These are phyloP conservation scores for maize (Zea mays) DNA, from an alignment of 176 grass and related monocot species.

Conservation along the genomic window Zm-B73-REFERENCE-NAM-5.0 NC_050104.1:120961501-120962000, in stretches of 20 bases:
- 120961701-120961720: too few species aligned
- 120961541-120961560: background rate
- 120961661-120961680: too few species aligned
- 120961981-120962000: background rate
- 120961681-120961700: too few species aligned
- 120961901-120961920: background rate
- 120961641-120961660: too few species aligned
- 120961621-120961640: too few species aligned
- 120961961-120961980: background rate
- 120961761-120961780: background rate
- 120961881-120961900: background rate
- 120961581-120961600: too few species aligned
- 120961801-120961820: too few species aligned
- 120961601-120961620: too few species aligned
- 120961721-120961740: background rate
- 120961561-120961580: slow-evolving; percentile 1
- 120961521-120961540: background rate
- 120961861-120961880: background rate
- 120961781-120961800: background rate
- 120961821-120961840: background rate
- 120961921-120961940: background rate
- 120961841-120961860: background rate
- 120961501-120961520: background rate
- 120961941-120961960: background rate
- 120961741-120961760: background rate